Base-by-base conservation (phyloP, 306 rosid genomes). In the Heteromeles arbutifolia region DNA sequence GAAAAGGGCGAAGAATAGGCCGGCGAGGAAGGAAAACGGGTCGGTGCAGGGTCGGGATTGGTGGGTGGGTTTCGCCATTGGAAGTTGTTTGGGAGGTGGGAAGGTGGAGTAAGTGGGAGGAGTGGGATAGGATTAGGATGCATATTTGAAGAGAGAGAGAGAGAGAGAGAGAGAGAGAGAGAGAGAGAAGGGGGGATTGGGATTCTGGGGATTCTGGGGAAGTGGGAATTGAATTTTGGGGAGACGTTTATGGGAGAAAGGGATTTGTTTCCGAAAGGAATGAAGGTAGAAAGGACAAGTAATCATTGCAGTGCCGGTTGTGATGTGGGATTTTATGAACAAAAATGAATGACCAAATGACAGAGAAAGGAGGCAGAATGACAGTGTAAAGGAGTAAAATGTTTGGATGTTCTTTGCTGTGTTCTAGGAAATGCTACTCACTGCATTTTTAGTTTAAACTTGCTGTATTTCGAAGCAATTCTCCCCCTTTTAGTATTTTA, bases 31-130 rank as follows among this genome's bases (percentile, higher is more conserved):
- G 31, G 77, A 22, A 12, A 56, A 76, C 12, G 76, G 44, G 45
- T 63, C 78, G 25, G 67, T 76, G 41, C 77, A 59, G 29, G 65
- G 65, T 59, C 19, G 52, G 43, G 26, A 28, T 50, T 37, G 75
- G 11, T 34, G 73, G n/a, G 73, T 59, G 61, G 74, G n/a, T 72
- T 61, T 79, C 18, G 79, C 74, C 84, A 83, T 39, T 86, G 66
- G 62, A 11, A 58, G 71, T 24, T 31, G 31, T 53, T 7, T 57
- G 58, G 58, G 21, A 24, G 21, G 25, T n/a, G 52, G 2, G 74
- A 44, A 45, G 48, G 34, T 13, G 3, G 31, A 4, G 61, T 69
- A 11, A 45, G 59, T 24, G 65, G 65, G 62, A 21, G 12, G 22
- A 56, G 25, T 9, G 62, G 19, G 32, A 25, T 24, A 25, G 18